Conservation (phyloP, 1,139 yeast genomes). For the Hemisphaericaspora subhashii region DNA sequence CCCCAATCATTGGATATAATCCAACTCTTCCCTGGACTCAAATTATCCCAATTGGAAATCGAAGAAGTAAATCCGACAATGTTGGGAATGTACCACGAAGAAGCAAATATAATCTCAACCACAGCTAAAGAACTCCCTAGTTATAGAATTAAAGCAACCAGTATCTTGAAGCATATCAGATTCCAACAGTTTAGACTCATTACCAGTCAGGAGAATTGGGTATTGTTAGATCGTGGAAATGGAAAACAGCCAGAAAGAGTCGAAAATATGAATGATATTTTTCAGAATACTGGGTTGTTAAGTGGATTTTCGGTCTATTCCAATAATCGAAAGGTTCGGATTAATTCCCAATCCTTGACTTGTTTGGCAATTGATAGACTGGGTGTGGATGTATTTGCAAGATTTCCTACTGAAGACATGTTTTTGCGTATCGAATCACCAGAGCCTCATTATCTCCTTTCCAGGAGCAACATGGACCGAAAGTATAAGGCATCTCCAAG, state of each 20-base stretch:
- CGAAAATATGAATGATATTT: slow-evolving; percentile 4
- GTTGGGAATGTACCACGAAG: slow-evolving; percentile 9
- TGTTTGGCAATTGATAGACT: slow-evolving; percentile 3
- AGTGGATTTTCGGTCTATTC: slow-evolving; percentile 10
- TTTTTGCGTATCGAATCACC: slow-evolving; percentile 4
- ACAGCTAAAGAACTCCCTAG: not conserved
- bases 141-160: slow-evolving; percentile 6
- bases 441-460: not conserved
- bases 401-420: slow-evolving; percentile 9
- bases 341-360: slow-evolving; percentile 6
- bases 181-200: slow-evolving; percentile 9
- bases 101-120: slow-evolving; percentile 8
- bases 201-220: slow-evolving; percentile 4
- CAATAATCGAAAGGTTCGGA: slow-evolving; percentile 7
- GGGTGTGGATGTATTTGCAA: not conserved
- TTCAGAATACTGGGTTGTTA: slow-evolving; percentile 8
- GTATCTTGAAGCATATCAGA: slow-evolving; percentile 8
- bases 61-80: slow-evolving; percentile 7
- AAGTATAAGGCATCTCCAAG: not conserved
- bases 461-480: not conserved
- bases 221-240: slow-evolving; percentile 8
- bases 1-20: not conserved
- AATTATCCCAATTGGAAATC: slow-evolving; percentile 6
- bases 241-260: slow-evolving; percentile 5
- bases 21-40: not conserved